A percentile compares a stretch with the other conserved stretches of the same genome.
These are phyloP conservation scores for Alternaria angustiovoidea DNA, from an alignment of 2,329 filamentous ascomycete species.

Conservation along the genomic window DNA sequence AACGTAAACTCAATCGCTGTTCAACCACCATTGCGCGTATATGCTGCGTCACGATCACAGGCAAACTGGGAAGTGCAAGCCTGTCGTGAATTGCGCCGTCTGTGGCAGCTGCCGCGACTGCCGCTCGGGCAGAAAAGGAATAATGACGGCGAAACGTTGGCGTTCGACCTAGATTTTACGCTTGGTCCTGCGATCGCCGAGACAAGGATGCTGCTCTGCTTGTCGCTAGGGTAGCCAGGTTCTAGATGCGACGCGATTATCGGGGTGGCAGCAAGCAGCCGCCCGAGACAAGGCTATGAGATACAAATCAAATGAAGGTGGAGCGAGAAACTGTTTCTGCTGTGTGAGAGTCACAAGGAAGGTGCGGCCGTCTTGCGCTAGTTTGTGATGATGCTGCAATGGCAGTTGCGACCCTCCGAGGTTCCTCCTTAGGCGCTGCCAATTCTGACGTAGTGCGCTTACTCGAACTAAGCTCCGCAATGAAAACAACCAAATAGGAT, in stretches of 20 bases:
- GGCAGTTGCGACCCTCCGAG: background rate
- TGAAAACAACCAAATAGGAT: conserved; percentile 5
- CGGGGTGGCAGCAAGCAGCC: background rate
- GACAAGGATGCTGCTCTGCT: background rate
- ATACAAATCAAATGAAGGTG: background rate
- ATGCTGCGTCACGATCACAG: background rate
- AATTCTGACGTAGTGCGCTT: background rate
- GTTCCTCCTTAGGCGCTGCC: background rate
- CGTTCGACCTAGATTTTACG: conserved; percentile 1
- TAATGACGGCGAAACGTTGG: background rate
- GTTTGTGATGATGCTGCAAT: background rate
- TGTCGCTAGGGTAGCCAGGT: background rate
- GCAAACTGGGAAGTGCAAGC: background rate
- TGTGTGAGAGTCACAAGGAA: background rate
- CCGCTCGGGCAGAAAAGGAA: background rate
- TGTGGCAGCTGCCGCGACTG: background rate
- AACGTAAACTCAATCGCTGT: background rate
- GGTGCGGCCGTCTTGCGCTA: background rate
- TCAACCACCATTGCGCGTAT: background rate
- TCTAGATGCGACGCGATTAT: background rate
- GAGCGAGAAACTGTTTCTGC: background rate
- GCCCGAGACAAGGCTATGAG: background rate
- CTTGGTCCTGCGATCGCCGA: background rate
- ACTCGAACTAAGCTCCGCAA: background rate
- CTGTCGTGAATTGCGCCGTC: background rate